These are phyloP conservation scores for Zygosaccharomyces rouxii DNA, from an alignment of 805 yeast genomes.

Conservation along the genomic window DNA sequence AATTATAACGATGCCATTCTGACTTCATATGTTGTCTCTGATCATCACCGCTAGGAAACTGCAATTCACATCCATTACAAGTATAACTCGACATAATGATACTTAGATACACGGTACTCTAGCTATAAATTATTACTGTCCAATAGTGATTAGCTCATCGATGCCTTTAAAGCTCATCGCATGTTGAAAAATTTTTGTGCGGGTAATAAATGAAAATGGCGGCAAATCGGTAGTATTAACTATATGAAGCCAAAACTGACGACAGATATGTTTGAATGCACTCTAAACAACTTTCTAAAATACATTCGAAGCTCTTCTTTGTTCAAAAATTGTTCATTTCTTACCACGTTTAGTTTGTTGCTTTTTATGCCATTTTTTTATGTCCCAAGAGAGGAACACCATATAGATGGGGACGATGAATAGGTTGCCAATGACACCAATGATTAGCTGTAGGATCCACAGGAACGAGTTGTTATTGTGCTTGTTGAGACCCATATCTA, in stretches of 20 bases:
- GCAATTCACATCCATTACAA: slow-evolving; percentile 84
- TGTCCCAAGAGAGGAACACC: slow-evolving; percentile 48
- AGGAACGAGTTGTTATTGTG: slow-evolving; percentile 41
- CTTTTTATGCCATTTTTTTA: slow-evolving; percentile 45
- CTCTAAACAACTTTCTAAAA: not conserved
- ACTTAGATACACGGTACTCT: not conserved
- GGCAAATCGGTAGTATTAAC: not conserved
- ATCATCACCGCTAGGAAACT: slow-evolving; percentile 66
- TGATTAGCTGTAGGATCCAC: slow-evolving; percentile 47
- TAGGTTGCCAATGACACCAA: slow-evolving; percentile 48
- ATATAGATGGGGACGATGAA: slow-evolving; percentile 55
- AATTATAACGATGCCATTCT: slow-evolving; percentile 96
- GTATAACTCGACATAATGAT: slow-evolving; percentile 41
- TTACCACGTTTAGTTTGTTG: slow-evolving; percentile 14
- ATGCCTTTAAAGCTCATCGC: slow-evolving; percentile 5
- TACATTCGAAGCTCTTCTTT: too few species aligned
- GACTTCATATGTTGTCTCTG: slow-evolving; percentile 94
- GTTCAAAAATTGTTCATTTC: not conserved
- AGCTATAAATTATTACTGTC: not conserved
- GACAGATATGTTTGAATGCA: not conserved
- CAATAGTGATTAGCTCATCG: not conserved
- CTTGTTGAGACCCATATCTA: slow-evolving; percentile 67
- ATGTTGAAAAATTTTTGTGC: slow-evolving; percentile 5
- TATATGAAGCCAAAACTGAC: not conserved
- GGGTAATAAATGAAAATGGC: not conserved